Evolutionary conservation across 129 eudicot species (phyloP), one percentile per base, ranked within the genome.

Genomic region (Flaveria brownii): DNA sequence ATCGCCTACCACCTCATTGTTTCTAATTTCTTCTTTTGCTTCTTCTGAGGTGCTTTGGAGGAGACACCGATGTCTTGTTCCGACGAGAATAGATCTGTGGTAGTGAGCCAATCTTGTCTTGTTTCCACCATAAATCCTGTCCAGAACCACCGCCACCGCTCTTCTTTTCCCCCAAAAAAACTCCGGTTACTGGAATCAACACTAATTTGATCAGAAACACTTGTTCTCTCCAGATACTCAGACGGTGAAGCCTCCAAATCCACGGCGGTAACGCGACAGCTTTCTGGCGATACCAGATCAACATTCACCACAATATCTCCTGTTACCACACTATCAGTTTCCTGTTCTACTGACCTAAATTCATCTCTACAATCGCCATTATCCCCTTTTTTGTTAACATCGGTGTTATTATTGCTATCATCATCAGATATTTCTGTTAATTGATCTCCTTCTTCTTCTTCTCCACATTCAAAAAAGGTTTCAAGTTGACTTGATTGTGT

Each of bases 51-150:
- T n/a, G n/a, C n/a, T n/a, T n/a, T n/a, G n/a, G n/a, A n/a, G n/a
- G n/a, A n/a, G n/a, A n/a, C n/a, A n/a, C n/a, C n/a, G n/a, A n/a
- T n/a, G n/a, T n/a, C n/a, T n/a, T n/a, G n/a, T n/a, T n/a, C n/a
- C n/a, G n/a, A n/a, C n/a, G n/a, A n/a, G n/a, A n/a, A n/a, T n/a
- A n/a, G 73, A 77, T 89, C 84, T 0, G 87, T 76, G 1, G 80
- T 77, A 7, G 82, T 82, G 25, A 82, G 79, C 90, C 92, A 88
- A 62, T 84, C 91, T 71, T 88, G 23, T 93, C 98, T 78, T 93
- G 98, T 78, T 93, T 93, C 98, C 98, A 93, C 98, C 98, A 93
- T 97, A 97, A 93, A 79, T 88, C 97, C 54, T 92, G 81, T 15
- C 90, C 95, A 0, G 95, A 86, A 51, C 82, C 92, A 47, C 83